Base-by-base conservation (phyloP, 2,329 filamentous ascomycete species). In the Byssochlamys sp. region DNA sequence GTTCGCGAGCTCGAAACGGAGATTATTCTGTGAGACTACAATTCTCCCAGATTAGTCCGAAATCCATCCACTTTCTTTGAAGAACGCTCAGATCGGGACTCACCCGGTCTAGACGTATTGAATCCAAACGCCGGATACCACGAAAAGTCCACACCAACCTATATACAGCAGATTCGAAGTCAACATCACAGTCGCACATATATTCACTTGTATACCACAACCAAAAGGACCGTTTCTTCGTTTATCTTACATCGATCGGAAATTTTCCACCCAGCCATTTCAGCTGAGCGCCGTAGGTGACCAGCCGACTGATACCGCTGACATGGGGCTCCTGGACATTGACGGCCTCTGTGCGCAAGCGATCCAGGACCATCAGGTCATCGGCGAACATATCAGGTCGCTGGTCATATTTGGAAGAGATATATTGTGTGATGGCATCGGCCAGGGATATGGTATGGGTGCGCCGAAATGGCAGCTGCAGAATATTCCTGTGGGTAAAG, bases 401-500 rank as follows among this genome's bases (percentile, higher is more conserved):
- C 72, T 99, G 94, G 74, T 97, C 92, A 86, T 97, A 97, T 81
- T 97, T 96, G 73, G 85, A 87, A 60, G 91, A 95, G 69, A 99
- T 97, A 78, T 99, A 97, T 71, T 94, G 87, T 63, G 89, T 90
- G 71, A 99, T 91, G 54, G 91, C 88, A 60, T 84, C 80, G 57
- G 89, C 88, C 60, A 97, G 82, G 59, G 87, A 88, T 48, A 96
- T 80, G 58, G 87, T 81, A 62, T 88, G 85, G 55, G 91, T 92
- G 70, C 87, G 89, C 66, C 92, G 90, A 75, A 97, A 97, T 7
- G 92, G 91, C 61, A 96, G 80, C 70, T 86, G 84, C 57, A 95
- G 82, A 57, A 79, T 75, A 60, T 77, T 78, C 55, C 75, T 78
- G 56, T 45, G 45, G 24, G 27, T 19, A 7, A 55, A 48, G 53